Base-by-base conservation (phyloP, 768 basidiomycete species). In the Collybia sp. region DNA sequence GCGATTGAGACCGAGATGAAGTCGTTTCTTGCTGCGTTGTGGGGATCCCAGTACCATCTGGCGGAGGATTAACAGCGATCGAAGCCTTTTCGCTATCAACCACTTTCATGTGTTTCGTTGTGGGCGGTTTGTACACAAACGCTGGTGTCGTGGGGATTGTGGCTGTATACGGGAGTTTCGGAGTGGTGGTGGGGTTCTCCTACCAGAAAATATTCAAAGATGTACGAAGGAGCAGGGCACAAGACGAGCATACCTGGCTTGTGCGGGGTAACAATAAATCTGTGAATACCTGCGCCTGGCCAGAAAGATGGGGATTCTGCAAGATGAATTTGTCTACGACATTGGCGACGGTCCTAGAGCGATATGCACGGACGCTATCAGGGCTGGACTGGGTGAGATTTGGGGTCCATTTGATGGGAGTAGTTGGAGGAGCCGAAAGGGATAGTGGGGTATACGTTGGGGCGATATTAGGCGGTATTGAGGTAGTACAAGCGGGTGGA, bases 111-210 rank as follows among this genome's bases (percentile, higher is more conserved):
- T 40, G 15, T 25, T 46, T 53, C 40, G 48, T 53, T 12, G 30
- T 25, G 12, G 52, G 52, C 3, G 54, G 48, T 16, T 59, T 44
- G 37, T 55, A 55, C 11, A 55, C 50, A 25, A 53, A 57, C 3
- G 56, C 50, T 5, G 50, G 33, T 2, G 54, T 48, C 8, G 25
- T 47, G 19, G 58, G 52, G 25, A 25, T 25, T 3, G 25, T 25
- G 25, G 25, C 8, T 25, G 25, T 25, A 8, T 25, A 25, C 25
- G 25, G 25, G 25, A 25, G 25, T 25, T 25, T 25, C 25, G 25
- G 25, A 25, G 25, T 25, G 25, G 25, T 25, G 25, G 8, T 8
- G 25, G 25, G 8, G 25, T 25, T 25, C 8, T 25, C 25, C 25
- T 25, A 44, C 12, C 12, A 49, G 30, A 25, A 12, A 44, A 2